Conservation (phyloP, 805 yeast genomes). For the Candida ortonii region DNA sequence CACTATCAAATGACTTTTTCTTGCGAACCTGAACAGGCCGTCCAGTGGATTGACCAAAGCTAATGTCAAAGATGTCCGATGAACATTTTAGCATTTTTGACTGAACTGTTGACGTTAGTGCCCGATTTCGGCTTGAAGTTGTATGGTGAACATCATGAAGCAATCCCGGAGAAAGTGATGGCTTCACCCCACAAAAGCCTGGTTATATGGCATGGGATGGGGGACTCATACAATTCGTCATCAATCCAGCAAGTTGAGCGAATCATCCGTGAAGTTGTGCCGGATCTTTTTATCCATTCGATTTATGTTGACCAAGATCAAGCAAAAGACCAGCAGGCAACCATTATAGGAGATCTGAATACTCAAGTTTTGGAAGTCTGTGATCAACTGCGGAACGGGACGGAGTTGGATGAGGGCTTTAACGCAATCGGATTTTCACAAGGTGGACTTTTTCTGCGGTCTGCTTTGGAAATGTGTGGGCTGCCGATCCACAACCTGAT, state of each 20-base stretch:
- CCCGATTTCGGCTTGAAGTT: not conserved
- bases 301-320: constrained; percentile 50
- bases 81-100: too few relatives aligned
- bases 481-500: constrained; percentile 48
- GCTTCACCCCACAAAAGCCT: constrained; percentile 23
- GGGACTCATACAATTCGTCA: constrained; percentile 65
- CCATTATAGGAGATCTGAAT: constrained; percentile 59
- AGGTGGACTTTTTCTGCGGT: constrained; percentile 78
- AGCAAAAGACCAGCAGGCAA: constrained; percentile 48
- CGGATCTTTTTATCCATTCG: constrained; percentile 52
- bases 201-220: constrained; percentile 84
- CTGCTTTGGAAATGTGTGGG: constrained; percentile 59
- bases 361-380: constrained; percentile 56
- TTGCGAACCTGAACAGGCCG: too few relatives aligned
- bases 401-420: constrained; percentile 53
- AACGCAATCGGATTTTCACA: constrained; percentile 80
- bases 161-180: too few relatives aligned
- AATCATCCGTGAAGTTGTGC: constrained; percentile 42
- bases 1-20: too few relatives aligned
- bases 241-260: constrained; percentile 50
- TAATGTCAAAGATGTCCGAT: too few relatives aligned
- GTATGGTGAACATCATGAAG: too few relatives aligned
- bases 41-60: too few relatives aligned
- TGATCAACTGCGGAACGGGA: constrained; percentile 43
- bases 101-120: constrained; percentile 2